phyloP scores from a whole-genome alignment of 2,329 filamentous ascomycete genomes.

The Alternaria sp. region DNA sequence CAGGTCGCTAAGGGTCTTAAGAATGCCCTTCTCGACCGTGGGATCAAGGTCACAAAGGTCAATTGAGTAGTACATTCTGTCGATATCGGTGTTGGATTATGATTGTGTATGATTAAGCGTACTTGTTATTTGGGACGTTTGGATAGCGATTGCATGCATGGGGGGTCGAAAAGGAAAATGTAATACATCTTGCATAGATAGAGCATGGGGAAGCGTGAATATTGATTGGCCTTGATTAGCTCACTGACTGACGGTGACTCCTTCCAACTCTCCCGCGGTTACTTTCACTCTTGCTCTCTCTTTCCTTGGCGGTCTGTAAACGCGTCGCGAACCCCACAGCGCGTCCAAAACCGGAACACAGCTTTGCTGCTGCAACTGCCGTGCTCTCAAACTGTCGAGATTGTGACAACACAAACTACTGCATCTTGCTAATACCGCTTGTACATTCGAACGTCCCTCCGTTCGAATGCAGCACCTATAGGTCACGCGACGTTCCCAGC shows the following conservation, averaged over 20 bases:
- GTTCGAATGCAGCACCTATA: background rate
- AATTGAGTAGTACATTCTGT: conserved; percentile 1
- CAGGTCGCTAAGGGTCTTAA: conserved; percentile 49
- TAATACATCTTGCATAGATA: conserved; percentile 1
- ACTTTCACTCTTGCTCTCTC: background rate
- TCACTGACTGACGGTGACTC: background rate
- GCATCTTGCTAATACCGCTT: background rate
- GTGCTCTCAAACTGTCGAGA: background rate
- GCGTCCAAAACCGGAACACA: background rate
- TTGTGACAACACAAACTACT: background rate
- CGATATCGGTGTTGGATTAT: conserved; percentile 7
- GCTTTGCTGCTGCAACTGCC: background rate
- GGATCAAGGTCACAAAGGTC: conserved; percentile 36
- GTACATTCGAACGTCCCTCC: background rate
- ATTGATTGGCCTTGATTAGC: background rate
- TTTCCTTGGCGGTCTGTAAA: background rate
- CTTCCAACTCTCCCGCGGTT: background rate
- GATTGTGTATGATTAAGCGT: conserved; percentile 33
- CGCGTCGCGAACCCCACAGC: background rate
- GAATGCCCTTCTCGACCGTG: conserved; percentile 43
- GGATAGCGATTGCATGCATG: conserved; percentile 11
- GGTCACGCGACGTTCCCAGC: background rate
- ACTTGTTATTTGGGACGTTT: conserved; percentile 13
- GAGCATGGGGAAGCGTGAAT: background rate
- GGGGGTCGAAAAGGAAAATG: background rate